A percentile compares a stretch with the other conserved stretches of the same genome.
phyloP scores from a whole-genome alignment of 257 asterid species.

The Jaltomata sinuosa region DNA sequence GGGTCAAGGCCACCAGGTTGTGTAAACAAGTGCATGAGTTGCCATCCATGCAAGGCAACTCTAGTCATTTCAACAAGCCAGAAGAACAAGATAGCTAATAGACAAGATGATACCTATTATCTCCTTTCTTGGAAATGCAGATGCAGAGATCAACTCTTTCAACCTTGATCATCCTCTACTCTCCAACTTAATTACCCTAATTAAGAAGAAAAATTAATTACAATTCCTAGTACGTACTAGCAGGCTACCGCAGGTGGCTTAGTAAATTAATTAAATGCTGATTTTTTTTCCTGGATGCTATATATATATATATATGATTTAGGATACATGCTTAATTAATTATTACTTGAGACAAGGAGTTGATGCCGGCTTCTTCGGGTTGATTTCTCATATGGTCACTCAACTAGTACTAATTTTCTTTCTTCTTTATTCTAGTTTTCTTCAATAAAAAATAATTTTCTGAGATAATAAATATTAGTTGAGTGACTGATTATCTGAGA shows the following conservation, averaged over 20 bases:
- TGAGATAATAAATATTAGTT: no score
- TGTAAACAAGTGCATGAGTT: conserved; percentile 28
- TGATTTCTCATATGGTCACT: no score
- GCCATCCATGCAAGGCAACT: conserved; percentile 27
- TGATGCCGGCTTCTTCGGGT: no score
- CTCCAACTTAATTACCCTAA: not conserved
- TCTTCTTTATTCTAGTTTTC: no score
- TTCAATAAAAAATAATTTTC: no score
- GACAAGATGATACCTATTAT: conserved; percentile 12
- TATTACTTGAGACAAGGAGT: not conserved
- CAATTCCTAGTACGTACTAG: no score
- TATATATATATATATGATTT: not conserved
- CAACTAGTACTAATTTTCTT: no score
- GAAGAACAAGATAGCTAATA: not conserved
- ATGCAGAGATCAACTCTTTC: conserved; percentile 29
- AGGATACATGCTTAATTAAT: not conserved
- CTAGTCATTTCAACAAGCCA: conserved; percentile 17
- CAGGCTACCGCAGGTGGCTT: not conserved
- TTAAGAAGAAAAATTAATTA: no score
- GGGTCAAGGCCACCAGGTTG: conserved; percentile 34
- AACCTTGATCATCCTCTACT: conserved; percentile 8
- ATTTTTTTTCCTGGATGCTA: not conserved
- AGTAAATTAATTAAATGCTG: not conserved
- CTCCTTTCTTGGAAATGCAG: conserved; percentile 34
- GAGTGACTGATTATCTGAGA: no score